These are phyloP conservation scores for Grosmannia clavigera DNA, from an alignment of 2,329 filamentous ascomycete genomes.

Conservation along the genomic window DNA sequence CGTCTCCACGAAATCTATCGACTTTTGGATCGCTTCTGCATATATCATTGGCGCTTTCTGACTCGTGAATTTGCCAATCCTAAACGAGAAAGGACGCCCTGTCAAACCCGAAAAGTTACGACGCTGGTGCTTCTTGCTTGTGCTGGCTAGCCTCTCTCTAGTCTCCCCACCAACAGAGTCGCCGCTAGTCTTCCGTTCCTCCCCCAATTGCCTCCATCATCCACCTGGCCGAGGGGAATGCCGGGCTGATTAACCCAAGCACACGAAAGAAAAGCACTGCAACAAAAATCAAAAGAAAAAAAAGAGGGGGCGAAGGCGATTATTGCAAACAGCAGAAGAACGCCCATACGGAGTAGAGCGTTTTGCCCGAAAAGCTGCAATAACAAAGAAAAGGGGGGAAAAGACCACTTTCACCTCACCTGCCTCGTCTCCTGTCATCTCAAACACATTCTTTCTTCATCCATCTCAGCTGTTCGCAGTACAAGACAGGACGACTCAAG, in stretches of 20 bases:
- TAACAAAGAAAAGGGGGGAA: background rate
- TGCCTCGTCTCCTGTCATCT: background rate
- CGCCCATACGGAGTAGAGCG: background rate
- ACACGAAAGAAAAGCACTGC: background rate
- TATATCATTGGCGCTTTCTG: background rate
- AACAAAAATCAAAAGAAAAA: background rate
- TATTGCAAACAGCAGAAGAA: background rate
- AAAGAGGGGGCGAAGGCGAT: background rate
- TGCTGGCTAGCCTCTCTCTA: background rate
- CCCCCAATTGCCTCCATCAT: background rate
- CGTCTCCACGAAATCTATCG: background rate
- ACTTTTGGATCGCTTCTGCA: background rate
- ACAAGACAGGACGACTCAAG: background rate
- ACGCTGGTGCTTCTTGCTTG: background rate
- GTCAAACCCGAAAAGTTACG: conserved; percentile 2
- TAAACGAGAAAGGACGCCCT: conserved; percentile 1
- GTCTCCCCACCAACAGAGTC: conserved; percentile 1
- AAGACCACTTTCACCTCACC: background rate
- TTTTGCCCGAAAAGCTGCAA: background rate
- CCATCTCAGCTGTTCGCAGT: background rate
- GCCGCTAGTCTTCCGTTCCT: background rate
- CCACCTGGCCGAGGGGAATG: background rate
- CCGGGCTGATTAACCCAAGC: background rate
- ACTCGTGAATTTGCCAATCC: background rate
- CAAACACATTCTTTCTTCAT: conserved; percentile 1